Base-by-base conservation (phyloP, 108 stramenopile species). In the Bacterosira constricta region DNA sequence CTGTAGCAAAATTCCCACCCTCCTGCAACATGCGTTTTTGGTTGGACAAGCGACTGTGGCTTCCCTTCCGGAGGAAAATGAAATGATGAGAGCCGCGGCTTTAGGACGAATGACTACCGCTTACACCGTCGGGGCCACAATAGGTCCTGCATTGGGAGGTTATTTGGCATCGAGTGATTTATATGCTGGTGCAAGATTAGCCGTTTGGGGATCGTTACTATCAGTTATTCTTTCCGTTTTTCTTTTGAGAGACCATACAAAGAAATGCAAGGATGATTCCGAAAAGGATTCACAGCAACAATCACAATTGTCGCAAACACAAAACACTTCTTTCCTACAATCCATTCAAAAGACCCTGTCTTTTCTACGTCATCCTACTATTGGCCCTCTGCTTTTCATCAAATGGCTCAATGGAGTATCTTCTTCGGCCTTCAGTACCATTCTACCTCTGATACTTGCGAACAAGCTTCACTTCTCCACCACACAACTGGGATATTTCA, bases 31-130 rank as follows among this genome's bases (percentile, higher is more conserved):
- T 37, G 90, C 86, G 29, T 94, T 94, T 72, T 66, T 94, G 30
- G 90, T 90, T 36, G 92, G 87, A 0, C 90, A 94, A 60, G 88
- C 88, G 11, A 83, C 88, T n/a, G 92, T 89, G 10, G 79, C 87
- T 1, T 58, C 76, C 10, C 60, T 58, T 32, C 65, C 71, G 6
- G 53, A 53, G 20, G 71, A 68, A 11, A 64, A 65, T 52, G 78
- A 45, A 1, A 49, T 76, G 12, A 55, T 39, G 20, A 83, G 92
- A 4, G 90, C 86, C 1, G 73, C 64, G 29, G 92, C 90, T 8
- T 72, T 93, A 60, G 89, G 91, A 32, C 72, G 86, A 44, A 88
- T 90, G 85, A 93, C 90, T 13, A 90, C 87, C n/a, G 84, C 88
- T 3, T 91, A 89, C 57, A 91, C 90, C 1, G 52, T 91, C 31